These are phyloP conservation scores for Acephala macrosclerotiorum DNA, from an alignment of 2,329 filamentous ascomycete species.

Conservation along the genomic window DNA sequence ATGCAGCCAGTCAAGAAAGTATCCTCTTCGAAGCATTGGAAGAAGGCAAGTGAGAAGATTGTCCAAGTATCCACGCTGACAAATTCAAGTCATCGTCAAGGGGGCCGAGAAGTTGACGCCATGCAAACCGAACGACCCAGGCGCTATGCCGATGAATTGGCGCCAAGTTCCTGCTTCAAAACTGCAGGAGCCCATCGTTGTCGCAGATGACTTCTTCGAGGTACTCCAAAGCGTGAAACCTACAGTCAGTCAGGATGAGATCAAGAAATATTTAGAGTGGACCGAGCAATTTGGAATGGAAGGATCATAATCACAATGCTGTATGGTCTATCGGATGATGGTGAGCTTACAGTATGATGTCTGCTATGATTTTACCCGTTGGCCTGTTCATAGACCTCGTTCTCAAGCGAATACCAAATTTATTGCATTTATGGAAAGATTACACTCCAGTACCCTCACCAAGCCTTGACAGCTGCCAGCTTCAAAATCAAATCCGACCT, in stretches of 20 bases:
- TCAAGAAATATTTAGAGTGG: slow-evolving; percentile 17
- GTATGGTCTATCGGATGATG: not conserved
- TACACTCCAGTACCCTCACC: not conserved
- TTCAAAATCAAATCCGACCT: not conserved
- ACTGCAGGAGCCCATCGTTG: slow-evolving; percentile 16
- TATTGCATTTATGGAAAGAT: too few relatives aligned
- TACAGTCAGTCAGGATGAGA: slow-evolving; percentile 8
- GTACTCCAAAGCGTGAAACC: slow-evolving; percentile 14
- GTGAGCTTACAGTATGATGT: too few relatives aligned
- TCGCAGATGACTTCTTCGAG: slow-evolving; percentile 15
- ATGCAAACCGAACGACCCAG: slow-evolving; percentile 12
- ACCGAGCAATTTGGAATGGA: slow-evolving; percentile 14
- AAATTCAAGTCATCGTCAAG: not conserved
- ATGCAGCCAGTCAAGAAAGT: slow-evolving; percentile 24
- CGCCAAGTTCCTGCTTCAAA: slow-evolving; percentile 10
- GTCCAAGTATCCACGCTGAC: not conserved
- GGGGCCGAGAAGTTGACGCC: slow-evolving; percentile 18
- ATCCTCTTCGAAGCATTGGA: slow-evolving; percentile 15
- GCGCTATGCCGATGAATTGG: slow-evolving; percentile 21
- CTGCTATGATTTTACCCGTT: not conserved
- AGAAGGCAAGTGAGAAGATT: not conserved
- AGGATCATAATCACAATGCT: not conserved
- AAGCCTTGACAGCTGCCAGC: not conserved
- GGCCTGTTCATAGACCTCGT: too few relatives aligned
- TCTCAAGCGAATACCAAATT: too few relatives aligned